Evolutionary conservation across 441 rosid genomes (phyloP).

Genomic region (Monsonia emarginata): DNA sequence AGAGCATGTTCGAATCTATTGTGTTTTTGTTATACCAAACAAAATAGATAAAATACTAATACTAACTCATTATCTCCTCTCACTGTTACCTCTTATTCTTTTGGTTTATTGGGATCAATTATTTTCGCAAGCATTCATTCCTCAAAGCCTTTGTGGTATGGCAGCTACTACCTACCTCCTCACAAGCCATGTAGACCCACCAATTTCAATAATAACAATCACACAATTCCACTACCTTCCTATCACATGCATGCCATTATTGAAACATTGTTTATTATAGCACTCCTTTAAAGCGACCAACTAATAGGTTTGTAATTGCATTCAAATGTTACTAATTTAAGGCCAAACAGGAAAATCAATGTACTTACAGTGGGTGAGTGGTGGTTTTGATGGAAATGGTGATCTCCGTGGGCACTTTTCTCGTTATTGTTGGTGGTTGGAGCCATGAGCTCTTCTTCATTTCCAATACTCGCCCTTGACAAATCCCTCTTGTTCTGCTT

Average conservation of each 20-base stretch:
- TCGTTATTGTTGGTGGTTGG: not conserved
- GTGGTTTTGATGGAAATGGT: not conserved
- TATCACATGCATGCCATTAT: not conserved
- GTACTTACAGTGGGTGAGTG: constrained; percentile 1
- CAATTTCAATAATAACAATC: not conserved
- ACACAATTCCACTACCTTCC: not conserved
- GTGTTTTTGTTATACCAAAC: too few species aligned
- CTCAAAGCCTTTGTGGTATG: not conserved
- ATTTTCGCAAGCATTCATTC: not conserved
- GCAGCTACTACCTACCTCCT: not conserved
- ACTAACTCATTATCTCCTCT: too few species aligned
- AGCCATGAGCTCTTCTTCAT: not conserved
- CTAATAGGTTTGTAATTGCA: not conserved
- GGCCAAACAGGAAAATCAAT: not conserved
- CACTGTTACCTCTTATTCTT: too few species aligned
- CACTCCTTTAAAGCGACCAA: not conserved
- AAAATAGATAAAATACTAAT: too few species aligned
- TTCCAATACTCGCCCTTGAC: not conserved
- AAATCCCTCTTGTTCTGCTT: constrained; percentile 5
- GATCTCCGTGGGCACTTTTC: not conserved
- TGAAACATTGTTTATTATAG: not conserved
- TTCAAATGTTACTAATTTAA: not conserved
- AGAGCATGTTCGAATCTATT: too few species aligned
- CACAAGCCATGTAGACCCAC: not conserved
- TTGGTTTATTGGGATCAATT: not conserved